Conservation (phyloP, 306 rosid species). For the Gillenia trifoliata region DNA sequence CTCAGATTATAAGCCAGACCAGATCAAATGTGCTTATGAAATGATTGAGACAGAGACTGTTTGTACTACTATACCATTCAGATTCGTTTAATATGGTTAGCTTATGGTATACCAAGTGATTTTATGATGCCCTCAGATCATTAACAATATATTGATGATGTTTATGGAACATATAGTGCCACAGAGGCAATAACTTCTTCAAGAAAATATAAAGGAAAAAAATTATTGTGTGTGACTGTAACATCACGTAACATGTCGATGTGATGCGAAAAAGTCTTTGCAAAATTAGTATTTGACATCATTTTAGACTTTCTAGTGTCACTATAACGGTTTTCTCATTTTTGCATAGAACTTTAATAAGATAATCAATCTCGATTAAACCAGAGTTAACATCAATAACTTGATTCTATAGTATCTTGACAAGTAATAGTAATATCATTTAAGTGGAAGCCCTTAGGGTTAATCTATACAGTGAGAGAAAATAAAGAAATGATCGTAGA, state of each 20-base stretch:
- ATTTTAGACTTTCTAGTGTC: neutral
- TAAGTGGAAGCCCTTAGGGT: no score
- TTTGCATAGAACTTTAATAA: no score
- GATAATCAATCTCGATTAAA: neutral
- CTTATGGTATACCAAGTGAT: neutral
- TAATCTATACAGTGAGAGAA: neutral
- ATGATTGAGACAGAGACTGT: neutral
- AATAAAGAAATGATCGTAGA: neutral
- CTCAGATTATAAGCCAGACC: neutral
- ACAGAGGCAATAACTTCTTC: neutral
- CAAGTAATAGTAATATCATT: no score
- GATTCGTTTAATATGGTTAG: neutral
- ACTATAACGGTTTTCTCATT: neutral
- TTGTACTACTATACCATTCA: neutral
- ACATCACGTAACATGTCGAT: neutral
- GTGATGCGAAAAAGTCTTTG: neutral
- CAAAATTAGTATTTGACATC: neutral
- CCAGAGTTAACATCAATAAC: neutral
- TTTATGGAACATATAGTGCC: neutral
- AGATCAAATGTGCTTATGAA: neutral
- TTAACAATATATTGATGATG: neutral
- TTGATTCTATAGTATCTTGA: no score
- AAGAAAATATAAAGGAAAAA: neutral
- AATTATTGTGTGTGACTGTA: neutral
- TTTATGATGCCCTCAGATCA: neutral